These are phyloP conservation scores for Emericellopsis cladophorae DNA, from an alignment of 2,329 filamentous ascomycete species.

Conservation along the genomic window DNA sequence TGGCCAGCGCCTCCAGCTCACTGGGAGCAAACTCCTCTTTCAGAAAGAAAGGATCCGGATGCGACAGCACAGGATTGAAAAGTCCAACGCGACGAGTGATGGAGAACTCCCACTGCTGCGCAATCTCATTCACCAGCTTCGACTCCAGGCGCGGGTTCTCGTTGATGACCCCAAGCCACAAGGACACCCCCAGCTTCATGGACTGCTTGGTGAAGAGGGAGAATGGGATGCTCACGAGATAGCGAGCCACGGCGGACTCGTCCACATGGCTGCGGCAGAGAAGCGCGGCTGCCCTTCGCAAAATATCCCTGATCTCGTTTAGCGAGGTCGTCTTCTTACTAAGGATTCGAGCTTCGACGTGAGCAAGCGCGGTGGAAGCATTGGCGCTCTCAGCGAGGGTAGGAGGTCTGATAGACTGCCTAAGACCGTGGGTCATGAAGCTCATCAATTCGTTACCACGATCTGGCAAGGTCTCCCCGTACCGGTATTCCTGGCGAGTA, in stretches of 20 bases:
- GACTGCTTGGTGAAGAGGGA: slow-evolving; percentile 87
- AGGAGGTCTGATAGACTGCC: slow-evolving; percentile 34
- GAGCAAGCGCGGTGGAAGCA: slow-evolving; percentile 53
- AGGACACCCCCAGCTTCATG: slow-evolving; percentile 85
- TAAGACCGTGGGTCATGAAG: slow-evolving; percentile 39
- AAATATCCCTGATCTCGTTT: slow-evolving; percentile 64
- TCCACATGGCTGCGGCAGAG: slow-evolving; percentile 68
- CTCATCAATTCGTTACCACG: slow-evolving; percentile 54
- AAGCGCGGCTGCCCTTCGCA: slow-evolving; percentile 74
- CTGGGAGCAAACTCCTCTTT: slow-evolving; percentile 90
- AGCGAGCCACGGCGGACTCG: slow-evolving; percentile 68
- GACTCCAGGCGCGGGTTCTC: slow-evolving; percentile 86
- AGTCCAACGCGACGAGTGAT: slow-evolving; percentile 67
- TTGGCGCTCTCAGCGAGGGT: slow-evolving; percentile 39
- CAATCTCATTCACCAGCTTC: slow-evolving; percentile 74
- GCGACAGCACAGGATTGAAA: slow-evolving; percentile 62
- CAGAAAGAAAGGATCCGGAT: slow-evolving; percentile 78
- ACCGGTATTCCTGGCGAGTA: slow-evolving; percentile 88
- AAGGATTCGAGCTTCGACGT: slow-evolving; percentile 59
- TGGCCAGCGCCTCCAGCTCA: slow-evolving; percentile 62
- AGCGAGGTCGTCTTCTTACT: slow-evolving; percentile 59
- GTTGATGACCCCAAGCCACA: slow-evolving; percentile 95
- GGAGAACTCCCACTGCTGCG: slow-evolving; percentile 81
- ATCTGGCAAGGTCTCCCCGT: slow-evolving; percentile 63
- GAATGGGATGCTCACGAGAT: slow-evolving; percentile 88